Evolutionary conservation across 441 rosid species (phyloP), one percentile per base, ranked within the genome.

Genomic region (Brassica hybrid): DNA sequence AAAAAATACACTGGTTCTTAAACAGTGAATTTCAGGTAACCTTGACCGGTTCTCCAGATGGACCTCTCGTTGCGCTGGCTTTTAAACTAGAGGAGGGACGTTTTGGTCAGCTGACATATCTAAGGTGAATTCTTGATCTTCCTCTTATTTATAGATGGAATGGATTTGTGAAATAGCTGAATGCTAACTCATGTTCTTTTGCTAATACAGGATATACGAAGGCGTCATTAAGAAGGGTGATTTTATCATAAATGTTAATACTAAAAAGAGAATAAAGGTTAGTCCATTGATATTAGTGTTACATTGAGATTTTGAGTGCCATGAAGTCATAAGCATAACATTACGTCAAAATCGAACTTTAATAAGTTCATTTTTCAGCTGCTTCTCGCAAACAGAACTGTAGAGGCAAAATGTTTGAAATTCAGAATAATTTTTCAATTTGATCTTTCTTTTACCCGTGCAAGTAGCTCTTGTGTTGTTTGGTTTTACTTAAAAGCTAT

Each of bases 51-150:
- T 88, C 90, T 79, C 98, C 98, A 10, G 93, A 94, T 84, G 98
- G 98, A 80, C 94, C 96, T 63, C 94, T 96, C 25, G 99, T 96
- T 72, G 99, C 98, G n/a, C 81, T 96, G 86, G 99, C 99, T 80
- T 96, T 96, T 82, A 96, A 96, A 87, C 80, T 96, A 76, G 99
- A 94, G 83, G 98, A 94, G 84, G 99, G 99, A 69, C 92, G 99
- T 71, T 94, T 92, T 77, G 97, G 98, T 76, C 98, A 96, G 83
- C 84, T 94, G 74, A 96, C 99, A 78, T 96, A 85, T 83, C 82
- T 96, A 59, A 91, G 99, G 99, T 90, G 54, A 63, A 38, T 59
- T n/a, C 25, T 64, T 45, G 48, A 58, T 76, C 34, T 7, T 19
- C 21, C n/a, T 62, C 43, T 62, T 34, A 7, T 60, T 8, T 16